Conservation (phyloP, 345 rosid species). For the Brassica napus region Da-Ae NC_063451.1:26145001-26145500, state of each 20-base stretch:
- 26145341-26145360: slow-evolving; percentile 92
- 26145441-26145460: slow-evolving; percentile 93
- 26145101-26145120: slow-evolving; percentile 69
- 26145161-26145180: slow-evolving; percentile 84
- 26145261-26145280: slow-evolving; percentile 97
- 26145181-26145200: slow-evolving; percentile 90
- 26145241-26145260: slow-evolving; percentile 32
- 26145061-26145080: neutral
- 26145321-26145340: slow-evolving; percentile 99
- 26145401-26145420: slow-evolving; percentile 47
- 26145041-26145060: slow-evolving; percentile 45
- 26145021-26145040: slow-evolving; percentile 60
- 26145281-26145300: slow-evolving; percentile 89
- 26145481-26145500: slow-evolving; percentile 95
- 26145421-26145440: slow-evolving; percentile 92
- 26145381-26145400: neutral
- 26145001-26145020: slow-evolving; percentile 79
- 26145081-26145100: slow-evolving; percentile 1
- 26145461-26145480: slow-evolving; percentile 99
- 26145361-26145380: slow-evolving; percentile 11
- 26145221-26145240: neutral
- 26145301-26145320: slow-evolving; percentile 97
- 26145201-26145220: neutral
- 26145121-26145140: slow-evolving; percentile 87
- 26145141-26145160: slow-evolving; percentile 91